Conservation (phyloP, 176 grass and related monocot genomes). For the Oryza glaberrima region DNA sequence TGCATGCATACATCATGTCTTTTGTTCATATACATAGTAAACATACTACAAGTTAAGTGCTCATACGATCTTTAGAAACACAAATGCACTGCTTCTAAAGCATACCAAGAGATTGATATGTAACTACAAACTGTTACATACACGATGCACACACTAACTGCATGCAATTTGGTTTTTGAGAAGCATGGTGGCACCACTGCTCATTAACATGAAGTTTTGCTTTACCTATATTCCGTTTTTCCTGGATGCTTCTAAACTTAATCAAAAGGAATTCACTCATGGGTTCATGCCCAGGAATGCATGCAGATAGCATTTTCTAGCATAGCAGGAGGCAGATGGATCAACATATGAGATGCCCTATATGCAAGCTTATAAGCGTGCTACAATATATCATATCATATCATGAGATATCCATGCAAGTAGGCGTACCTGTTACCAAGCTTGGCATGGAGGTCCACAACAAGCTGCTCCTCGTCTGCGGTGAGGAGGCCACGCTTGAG, state of each 20-base stretch:
- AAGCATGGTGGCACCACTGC: background rate
- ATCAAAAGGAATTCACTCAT: slow-evolving; percentile 7
- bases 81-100: background rate
- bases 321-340: slow-evolving; percentile 3
- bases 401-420: background rate
- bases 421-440: slow-evolving; percentile 61
- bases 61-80: background rate
- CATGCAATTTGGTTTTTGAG: background rate
- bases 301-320: slow-evolving; percentile 12
- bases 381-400: background rate
- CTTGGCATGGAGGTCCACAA: slow-evolving; percentile 80
- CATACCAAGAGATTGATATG: background rate
- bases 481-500: slow-evolving; percentile 79
- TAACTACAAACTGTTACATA: background rate
- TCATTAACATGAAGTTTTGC: background rate
- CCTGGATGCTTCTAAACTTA: background rate
- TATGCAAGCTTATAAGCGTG: background rate
- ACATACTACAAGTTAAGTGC: background rate
- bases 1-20: background rate
- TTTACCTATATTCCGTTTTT: background rate
- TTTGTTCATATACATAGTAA: background rate
- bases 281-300: background rate
- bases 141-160: background rate
- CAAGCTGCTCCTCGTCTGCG: slow-evolving; percentile 60
- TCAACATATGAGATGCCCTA: background rate